Evolutionary conservation across 768 basidiomycete species (phyloP), one percentile per base, ranked within the genome.

Genomic region (Boletus rubescentipes): DNA sequence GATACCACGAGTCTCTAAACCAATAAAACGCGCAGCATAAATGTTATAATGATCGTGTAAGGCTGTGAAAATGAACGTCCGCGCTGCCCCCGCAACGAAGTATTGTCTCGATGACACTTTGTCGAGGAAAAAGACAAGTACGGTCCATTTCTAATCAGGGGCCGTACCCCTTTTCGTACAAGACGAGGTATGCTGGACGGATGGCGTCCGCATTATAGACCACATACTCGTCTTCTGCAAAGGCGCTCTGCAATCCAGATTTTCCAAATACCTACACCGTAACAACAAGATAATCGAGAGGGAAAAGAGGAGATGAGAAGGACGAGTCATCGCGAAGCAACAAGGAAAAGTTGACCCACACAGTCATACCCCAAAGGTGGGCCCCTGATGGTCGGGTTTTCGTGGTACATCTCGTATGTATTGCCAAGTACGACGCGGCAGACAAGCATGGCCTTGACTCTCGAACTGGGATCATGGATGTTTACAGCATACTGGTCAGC

Each of bases 181-280:
- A 20, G 32, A 67, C 42, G 2, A 67, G 60, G 14, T 68, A 68
- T 15, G 67, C 66, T 1, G 62, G 20, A 2, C 61, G 64, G 29
- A 69, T 58, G 8, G 67, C 66, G 2, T 67, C 48, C 8, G 49
- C 51, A 14, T 69, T 35, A 26, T 69, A 69, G 9, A 67, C 60
- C 26, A 69, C 67, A 23, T 21, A 61, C 34, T 69, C 66, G 40
- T 64, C 67, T 5, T 64, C 60, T 15, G 2, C 1, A 31, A 67
- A 67, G 9, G 7, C 37, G 18, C 64, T 59, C 2, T 29, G 11
- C 9, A 2, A 5, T 9, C 58, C 65, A 0, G 65, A 42, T 40
- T 46, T 42, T 9, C 47, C 65, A 20, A 40, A 46, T 2, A 67
- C 58, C 65, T 65, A 46, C 59, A 16, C 21, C 29, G 3, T 4